Evolutionary conservation across 495 filamentous ascomycete genomes (phyloP), one percentile per base, ranked within the genome.

Genomic region (Hyaloscypha bicolor): DNA sequence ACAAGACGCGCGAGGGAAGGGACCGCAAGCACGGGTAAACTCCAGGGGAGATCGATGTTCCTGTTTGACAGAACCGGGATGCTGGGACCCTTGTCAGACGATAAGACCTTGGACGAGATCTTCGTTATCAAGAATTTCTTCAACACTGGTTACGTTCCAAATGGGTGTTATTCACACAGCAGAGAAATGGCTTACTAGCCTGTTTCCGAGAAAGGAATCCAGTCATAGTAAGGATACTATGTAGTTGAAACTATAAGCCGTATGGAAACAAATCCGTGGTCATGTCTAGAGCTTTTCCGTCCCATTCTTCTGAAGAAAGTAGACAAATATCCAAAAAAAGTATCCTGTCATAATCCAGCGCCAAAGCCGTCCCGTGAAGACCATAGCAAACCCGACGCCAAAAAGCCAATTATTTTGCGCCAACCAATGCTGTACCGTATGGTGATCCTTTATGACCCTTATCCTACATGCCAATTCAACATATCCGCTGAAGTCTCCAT

Each of bases 301-400:
- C 35, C 60, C 35, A 42, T 35, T 57, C 57, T 57, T 48, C 42
- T 30, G 25, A 25, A n/a, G 48, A 51, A 56, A 29, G 29, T 68
- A 62, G 22, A 59, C 56, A 57, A 59, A 58, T 30, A 45, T 63
- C 55, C 53, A 21, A 59, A 62, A 62, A 51, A 37, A 52, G 25
- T 59, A 61, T 63, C 59, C 59, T 69, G 31, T 65, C 39, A 66
- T 48, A 63, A 62, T 63, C 71, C 71, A 68, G 65, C 68, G 64
- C 62, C 63, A 21, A 57, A 42, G 66, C 71, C 58, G 59, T 73
- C 64, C 68, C 70, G 71, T 73, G 55, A 64, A 70, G 42, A 67
- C 55, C 62, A 25, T 65, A 67, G 60, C 68, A 71, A 69, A 73
- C 71, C 71, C 60, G 68, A 73, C 71, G 69, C 71, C 71, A 45